Evolutionary conservation across 2,329 filamentous ascomycete species (phyloP).

Genomic region (Aspergillus transmontanensis): DNA sequence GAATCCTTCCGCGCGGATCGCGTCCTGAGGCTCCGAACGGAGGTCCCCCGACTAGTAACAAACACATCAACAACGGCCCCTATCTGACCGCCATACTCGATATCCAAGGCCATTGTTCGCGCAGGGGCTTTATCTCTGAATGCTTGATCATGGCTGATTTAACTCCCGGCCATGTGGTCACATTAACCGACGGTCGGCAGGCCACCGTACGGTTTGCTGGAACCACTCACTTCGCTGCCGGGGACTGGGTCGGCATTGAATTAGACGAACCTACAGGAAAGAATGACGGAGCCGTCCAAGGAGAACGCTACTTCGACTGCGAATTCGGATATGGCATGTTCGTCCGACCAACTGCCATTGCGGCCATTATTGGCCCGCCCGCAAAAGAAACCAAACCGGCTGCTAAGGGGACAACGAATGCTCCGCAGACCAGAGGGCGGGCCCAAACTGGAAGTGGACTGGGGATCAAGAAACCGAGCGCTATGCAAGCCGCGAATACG

Average conservation of each 20-base stretch:
- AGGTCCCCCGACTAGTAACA: slow-evolving; percentile 16
- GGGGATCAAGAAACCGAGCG: slow-evolving; percentile 47
- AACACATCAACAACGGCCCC: slow-evolving; percentile 19
- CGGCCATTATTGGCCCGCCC: slow-evolving; percentile 50
- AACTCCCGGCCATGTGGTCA: slow-evolving; percentile 70
- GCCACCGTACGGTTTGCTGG: slow-evolving; percentile 82
- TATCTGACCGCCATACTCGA: slow-evolving; percentile 9
- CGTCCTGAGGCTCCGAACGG: slow-evolving; percentile 20
- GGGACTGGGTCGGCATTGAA: slow-evolving; percentile 89
- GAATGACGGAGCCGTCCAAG: slow-evolving; percentile 90
- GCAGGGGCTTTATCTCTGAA: slow-evolving; percentile 15
- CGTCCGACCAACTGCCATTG: slow-evolving; percentile 71
- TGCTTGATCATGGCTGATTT: slow-evolving; percentile 37
- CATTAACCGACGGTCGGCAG: slow-evolving; percentile 74
- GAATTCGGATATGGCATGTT: slow-evolving; percentile 76
- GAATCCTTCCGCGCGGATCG: slow-evolving; percentile 12
- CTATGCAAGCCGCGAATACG: slow-evolving; percentile 55
- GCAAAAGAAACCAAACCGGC: slow-evolving; percentile 42
- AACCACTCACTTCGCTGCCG: slow-evolving; percentile 74
- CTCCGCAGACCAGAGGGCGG: slow-evolving; percentile 37
- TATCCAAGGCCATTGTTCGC: slow-evolving; percentile 9
- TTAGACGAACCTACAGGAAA: slow-evolving; percentile 81
- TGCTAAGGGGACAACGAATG: slow-evolving; percentile 32
- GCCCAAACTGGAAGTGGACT: slow-evolving; percentile 40
- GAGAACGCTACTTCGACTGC: slow-evolving; percentile 86